A percentile compares a stretch with the other conserved stretches of the same genome.
Conservation (phyloP, 257 asterid species). For the Penstemon barbatus region DNA sequence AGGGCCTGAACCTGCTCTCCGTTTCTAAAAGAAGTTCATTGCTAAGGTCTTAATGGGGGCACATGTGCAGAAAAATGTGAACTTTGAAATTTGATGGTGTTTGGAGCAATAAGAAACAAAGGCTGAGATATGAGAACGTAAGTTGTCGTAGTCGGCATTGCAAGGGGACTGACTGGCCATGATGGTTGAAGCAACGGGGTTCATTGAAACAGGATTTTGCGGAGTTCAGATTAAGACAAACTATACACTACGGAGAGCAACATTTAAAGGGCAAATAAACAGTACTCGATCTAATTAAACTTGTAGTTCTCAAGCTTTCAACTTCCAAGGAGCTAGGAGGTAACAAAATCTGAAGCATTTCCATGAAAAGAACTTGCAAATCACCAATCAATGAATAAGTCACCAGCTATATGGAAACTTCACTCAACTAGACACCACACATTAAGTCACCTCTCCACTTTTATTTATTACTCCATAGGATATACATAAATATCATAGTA, state of each 20-base stretch:
- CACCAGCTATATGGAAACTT: too few species aligned
- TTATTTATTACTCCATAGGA: background rate
- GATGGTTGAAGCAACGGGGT: conserved; percentile 50
- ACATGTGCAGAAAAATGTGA: conserved; percentile 52
- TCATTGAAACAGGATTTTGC: conserved; percentile 34
- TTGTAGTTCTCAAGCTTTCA: background rate
- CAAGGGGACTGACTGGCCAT: conserved; percentile 65
- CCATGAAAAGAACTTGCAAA: background rate
- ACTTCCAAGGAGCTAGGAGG: background rate
- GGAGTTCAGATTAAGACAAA: background rate
- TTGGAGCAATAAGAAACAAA: conserved; percentile 71
- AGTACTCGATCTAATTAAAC: background rate
- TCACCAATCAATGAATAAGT: background rate
- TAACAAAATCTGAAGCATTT: background rate
- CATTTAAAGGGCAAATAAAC: background rate
- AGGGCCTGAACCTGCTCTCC: conserved; percentile 22
- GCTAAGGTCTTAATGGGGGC: conserved; percentile 44
- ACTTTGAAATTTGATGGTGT: conserved; percentile 45
- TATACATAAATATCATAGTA: background rate
- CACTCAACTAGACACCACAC: too few species aligned
- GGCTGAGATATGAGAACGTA: conserved; percentile 68
- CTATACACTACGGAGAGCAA: background rate
- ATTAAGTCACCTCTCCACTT: background rate
- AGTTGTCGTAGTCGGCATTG: conserved; percentile 48
- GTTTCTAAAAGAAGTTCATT: conserved; percentile 41